Percentiles rank a stretch among this genome's conserved stretches.
phyloP scores from a whole-genome alignment of 2,329 filamentous ascomycete species.

The Blastomyces silverae region DNA sequence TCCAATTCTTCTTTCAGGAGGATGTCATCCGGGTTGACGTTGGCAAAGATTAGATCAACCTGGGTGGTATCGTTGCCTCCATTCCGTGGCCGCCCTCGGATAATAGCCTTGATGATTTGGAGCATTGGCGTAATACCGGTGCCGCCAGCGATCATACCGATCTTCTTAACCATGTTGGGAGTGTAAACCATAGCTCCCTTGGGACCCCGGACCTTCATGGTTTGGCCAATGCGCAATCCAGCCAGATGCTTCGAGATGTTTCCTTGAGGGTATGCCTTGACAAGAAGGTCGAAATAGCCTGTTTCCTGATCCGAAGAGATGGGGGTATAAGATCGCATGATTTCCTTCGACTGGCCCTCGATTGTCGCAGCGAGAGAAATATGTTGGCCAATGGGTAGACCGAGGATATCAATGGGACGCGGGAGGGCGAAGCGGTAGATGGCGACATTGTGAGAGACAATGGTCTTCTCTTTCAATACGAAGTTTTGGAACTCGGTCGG shows the following conservation, averaged over 20 bases:
- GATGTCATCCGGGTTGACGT: constrained; percentile 89
- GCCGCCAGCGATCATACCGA: constrained; percentile 96
- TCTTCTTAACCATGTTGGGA: constrained; percentile 91
- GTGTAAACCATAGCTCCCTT: constrained; percentile 98
- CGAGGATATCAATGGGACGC: constrained; percentile 69
- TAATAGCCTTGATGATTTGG: constrained; percentile 86
- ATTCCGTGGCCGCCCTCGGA: constrained; percentile 61
- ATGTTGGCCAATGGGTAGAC: constrained; percentile 96
- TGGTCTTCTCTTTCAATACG: constrained; percentile 86
- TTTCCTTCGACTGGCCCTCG: constrained; percentile 70
- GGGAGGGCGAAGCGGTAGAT: constrained; percentile 96
- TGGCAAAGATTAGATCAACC: constrained; percentile 93
- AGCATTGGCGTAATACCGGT: constrained; percentile 99
- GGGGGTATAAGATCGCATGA: constrained; percentile 86
- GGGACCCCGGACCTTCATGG: constrained; percentile 83
- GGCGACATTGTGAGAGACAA: constrained; percentile 95
- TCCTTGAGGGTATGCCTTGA: constrained; percentile 95
- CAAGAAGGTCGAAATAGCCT: constrained; percentile 90
- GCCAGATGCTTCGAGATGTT: constrained; percentile 96
- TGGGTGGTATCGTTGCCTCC: constrained; percentile 74
- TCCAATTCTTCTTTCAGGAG: constrained; percentile 90
- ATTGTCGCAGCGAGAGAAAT: constrained; percentile 86
- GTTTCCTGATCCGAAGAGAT: constrained; percentile 83
- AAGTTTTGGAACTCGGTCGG: constrained; percentile 86
- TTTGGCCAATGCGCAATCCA: constrained; percentile 71